A percentile compares a stretch with the other conserved stretches of the same genome.
These are phyloP conservation scores for Hyphodiscus sp. DNA, from an alignment of 2,329 filamentous ascomycete species.

Conservation along the genomic window DNA sequence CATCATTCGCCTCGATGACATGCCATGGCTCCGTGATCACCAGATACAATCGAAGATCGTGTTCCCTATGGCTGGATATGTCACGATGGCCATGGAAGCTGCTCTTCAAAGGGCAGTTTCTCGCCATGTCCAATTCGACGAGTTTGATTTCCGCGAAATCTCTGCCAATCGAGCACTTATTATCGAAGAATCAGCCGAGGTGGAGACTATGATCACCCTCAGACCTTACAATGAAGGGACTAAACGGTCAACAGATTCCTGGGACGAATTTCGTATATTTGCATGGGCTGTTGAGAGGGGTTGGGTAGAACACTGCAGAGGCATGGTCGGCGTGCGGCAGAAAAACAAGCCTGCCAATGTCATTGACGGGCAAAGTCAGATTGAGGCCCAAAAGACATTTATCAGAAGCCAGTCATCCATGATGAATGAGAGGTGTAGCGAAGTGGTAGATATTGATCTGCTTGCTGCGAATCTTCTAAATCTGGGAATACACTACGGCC, in stretches of 20 bases:
- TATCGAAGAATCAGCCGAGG: constrained; percentile 39
- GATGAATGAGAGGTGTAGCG: too few species aligned
- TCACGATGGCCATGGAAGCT: constrained; percentile 32
- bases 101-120: constrained; percentile 20
- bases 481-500: background rate
- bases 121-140: constrained; percentile 30
- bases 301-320: constrained; percentile 42
- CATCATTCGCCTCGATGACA: constrained; percentile 26
- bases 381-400: background rate
- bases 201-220: constrained; percentile 36
- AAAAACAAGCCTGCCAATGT: constrained; percentile 11
- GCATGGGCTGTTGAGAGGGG: constrained; percentile 45
- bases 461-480: too few species aligned
- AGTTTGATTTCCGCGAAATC: constrained; percentile 43
- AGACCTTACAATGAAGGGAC: constrained; percentile 37
- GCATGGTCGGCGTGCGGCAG: background rate
- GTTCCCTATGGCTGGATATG: constrained; percentile 31
- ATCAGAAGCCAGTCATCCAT: too few species aligned
- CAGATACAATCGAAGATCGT: constrained; percentile 26
- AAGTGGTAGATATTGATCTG: too few species aligned
- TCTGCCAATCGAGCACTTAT: constrained; percentile 45
- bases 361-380: background rate
- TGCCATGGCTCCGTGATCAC: constrained; percentile 40
- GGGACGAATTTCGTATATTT: constrained; percentile 51
- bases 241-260: constrained; percentile 37